A percentile compares a stretch with the other conserved stretches of the same genome.
phyloP scores from a whole-genome alignment of 306 rosid species.

The Vigna angularis region DNA sequence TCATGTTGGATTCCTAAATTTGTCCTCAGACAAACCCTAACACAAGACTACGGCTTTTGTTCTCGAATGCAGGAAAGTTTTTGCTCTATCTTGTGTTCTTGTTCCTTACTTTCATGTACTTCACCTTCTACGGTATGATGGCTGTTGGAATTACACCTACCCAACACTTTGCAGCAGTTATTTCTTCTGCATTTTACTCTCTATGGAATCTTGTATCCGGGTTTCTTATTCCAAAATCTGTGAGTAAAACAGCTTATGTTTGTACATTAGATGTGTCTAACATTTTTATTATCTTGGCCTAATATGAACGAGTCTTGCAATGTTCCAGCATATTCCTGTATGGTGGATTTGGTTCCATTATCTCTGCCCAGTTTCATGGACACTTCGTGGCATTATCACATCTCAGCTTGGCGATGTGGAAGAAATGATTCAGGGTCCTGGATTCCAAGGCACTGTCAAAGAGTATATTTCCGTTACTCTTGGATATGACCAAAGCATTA shows the following conservation, averaged over 20 bases:
- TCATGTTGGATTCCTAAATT: background rate
- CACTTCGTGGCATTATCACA: slow-evolving; percentile 70
- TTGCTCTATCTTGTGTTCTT: slow-evolving; percentile 60
- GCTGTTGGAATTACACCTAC: slow-evolving; percentile 81
- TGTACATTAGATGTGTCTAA: background rate
- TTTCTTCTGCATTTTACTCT: slow-evolving; percentile 88
- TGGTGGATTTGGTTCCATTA: slow-evolving; percentile 93
- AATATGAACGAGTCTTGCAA: slow-evolving; percentile 9
- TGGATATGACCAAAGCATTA: slow-evolving; percentile 59
- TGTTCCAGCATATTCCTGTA: slow-evolving; percentile 65
- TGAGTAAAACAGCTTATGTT: slow-evolving; percentile 43
- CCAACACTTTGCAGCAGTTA: slow-evolving; percentile 65
- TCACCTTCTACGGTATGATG: slow-evolving; percentile 86
- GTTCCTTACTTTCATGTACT: slow-evolving; percentile 86
- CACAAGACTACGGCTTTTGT: background rate
- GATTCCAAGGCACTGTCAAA: slow-evolving; percentile 67
- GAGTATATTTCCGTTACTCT: slow-evolving; percentile 54
- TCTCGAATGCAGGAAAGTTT: slow-evolving; percentile 65
- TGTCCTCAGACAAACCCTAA: slow-evolving; percentile 4
- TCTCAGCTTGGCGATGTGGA: slow-evolving; percentile 85
- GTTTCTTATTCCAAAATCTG: slow-evolving; percentile 77
- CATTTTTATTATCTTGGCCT: background rate
- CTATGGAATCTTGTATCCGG: slow-evolving; percentile 88
- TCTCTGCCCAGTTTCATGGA: slow-evolving; percentile 81
- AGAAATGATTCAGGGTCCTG: slow-evolving; percentile 59